Evolutionary conservation across 1,139 yeast genomes (phyloP).

Genomic region (Taiozyma onychis): DNA sequence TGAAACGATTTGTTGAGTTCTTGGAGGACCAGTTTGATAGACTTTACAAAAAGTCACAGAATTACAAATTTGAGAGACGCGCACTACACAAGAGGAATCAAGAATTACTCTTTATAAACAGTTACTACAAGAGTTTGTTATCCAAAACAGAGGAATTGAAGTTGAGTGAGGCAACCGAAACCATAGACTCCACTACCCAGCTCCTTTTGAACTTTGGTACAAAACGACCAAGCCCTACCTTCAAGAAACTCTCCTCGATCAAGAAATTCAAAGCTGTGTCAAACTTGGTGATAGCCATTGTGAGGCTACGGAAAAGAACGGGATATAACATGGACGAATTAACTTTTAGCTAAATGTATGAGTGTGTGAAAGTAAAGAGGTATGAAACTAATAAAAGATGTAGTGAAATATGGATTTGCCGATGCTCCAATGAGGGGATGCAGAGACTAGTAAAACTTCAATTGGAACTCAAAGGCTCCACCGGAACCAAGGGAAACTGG

Average conservation of each 20-base stretch:
- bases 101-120: conserved; percentile 6
- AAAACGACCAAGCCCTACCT: not conserved
- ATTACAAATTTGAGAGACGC: conserved; percentile 12
- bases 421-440: not conserved
- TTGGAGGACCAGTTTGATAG: conserved; percentile 18
- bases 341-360: not conserved
- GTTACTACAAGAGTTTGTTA: conserved; percentile 3
- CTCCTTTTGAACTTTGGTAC: not conserved
- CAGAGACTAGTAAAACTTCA: conserved; percentile 26
- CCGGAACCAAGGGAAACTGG: conserved; percentile 48
- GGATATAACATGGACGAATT: not conserved
- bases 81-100: conserved; percentile 4
- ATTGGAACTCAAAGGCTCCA: conserved; percentile 39
- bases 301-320: not conserved
- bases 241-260: not conserved
- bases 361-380: not conserved
- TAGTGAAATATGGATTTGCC: not conserved
- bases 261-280: not conserved
- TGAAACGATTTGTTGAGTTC: conserved; percentile 16
- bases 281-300: not conserved
- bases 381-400: not conserved
- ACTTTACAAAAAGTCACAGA: conserved; percentile 10
- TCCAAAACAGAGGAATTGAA: not conserved
- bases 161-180: not conserved
- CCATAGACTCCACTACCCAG: conserved; percentile 3